Base-by-base conservation (phyloP, 345 rosid genomes). In the Gossypium stocksii region DNA sequence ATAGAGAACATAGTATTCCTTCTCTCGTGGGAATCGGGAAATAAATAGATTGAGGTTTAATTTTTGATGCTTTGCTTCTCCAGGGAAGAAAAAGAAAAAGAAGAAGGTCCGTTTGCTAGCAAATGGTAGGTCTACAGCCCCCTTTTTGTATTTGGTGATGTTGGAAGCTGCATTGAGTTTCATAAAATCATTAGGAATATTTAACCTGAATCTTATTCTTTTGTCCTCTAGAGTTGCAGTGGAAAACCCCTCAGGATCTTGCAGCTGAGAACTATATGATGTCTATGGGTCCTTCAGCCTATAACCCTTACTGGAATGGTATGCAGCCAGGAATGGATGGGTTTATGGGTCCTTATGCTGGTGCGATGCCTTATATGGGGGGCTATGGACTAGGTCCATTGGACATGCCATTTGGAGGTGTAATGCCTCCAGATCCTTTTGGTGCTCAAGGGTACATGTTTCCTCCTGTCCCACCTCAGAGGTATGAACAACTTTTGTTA, bases 31-130 rank as follows among this genome's bases (percentile, higher is more conserved):
- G 56, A 52, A 67, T 23, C 53, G 14, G 72, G 7, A 27, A 69
- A 27, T 69, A 69, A 69, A 51, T 27, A 43, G 44, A 69, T n/a
- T 22, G 25, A 43, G 52, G 9, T 64, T 52, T 53, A 51, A 71
- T 43, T 22, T 29, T 20, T 79, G 67, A 62, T 44, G 41, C 19
- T 79, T 71, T 71, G 17, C 43, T 76, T 76, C 74, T 63, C 53
- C 87, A 93, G 99, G 85, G 74, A 91, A 86, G 85, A 91, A 87
- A 74, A 93, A 78, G 88, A 95, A 90, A 77, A 93, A 88, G 86
- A 95, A 91, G 87, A 95, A 93, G 80, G 86, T 75, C 2, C 91
- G 89, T 34, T 44, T 75, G 83, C 87, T 93, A 73, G 80, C 84
- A 68, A 89, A 83, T 80, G 90, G 89, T 86, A 78, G 59, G 74